phyloP scores from a whole-genome alignment of 2,329 filamentous ascomycete genomes.

The Calonectria leucothoes region DNA sequence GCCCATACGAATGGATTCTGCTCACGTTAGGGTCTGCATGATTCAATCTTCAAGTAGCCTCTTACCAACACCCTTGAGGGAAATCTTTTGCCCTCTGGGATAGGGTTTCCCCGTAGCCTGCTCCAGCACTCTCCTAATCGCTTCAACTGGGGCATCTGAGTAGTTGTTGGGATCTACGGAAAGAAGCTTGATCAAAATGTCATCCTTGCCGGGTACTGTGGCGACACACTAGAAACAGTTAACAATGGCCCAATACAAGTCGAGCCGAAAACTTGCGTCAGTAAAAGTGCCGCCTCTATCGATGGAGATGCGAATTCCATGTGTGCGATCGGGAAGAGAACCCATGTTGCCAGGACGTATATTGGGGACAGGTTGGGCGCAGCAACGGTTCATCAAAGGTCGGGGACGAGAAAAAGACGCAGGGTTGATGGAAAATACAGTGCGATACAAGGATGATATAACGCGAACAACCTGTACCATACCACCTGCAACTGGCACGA shows the following conservation, averaged over 20 bases:
- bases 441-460: not conserved
- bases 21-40: constrained; percentile 76
- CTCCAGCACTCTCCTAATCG: constrained; percentile 86
- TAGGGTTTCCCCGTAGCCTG: constrained; percentile 79
- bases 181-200: constrained; percentile 85
- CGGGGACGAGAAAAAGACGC: not conserved
- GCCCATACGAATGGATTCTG: constrained; percentile 90
- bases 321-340: constrained; percentile 35
- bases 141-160: constrained; percentile 87
- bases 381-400: not conserved
- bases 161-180: constrained; percentile 93
- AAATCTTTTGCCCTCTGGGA: constrained; percentile 77
- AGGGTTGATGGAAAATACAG: not conserved
- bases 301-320: constrained; percentile 79
- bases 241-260: no score
- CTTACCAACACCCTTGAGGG: constrained; percentile 19
- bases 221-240: constrained; percentile 71
- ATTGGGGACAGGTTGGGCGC: not conserved
- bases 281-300: constrained; percentile 89
- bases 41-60: not conserved
- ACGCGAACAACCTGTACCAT: not conserved
- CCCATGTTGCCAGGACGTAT: constrained; percentile 10
- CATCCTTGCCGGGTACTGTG: constrained; percentile 76
- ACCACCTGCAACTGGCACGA: not conserved
- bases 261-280: constrained; percentile 57